Evolutionary conservation across 2,329 filamentous ascomycete genomes (phyloP).

Genomic region (Alternaria conjuncta): DNA sequence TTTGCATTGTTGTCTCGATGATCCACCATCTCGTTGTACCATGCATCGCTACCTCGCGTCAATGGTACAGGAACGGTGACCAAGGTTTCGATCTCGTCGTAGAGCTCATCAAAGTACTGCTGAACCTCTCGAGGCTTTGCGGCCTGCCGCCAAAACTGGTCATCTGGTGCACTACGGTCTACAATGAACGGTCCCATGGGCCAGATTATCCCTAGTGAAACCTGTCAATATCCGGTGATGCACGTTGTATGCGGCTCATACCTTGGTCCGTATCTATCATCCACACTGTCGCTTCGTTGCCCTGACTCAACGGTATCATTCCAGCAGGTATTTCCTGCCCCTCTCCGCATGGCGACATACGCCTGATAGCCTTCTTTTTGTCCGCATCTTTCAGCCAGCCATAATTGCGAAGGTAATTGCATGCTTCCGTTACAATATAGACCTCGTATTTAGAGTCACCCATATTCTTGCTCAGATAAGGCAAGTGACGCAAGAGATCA

Average conservation of each 20-base stretch:
- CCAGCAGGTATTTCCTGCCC: slow-evolving; percentile 1
- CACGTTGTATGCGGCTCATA: background rate
- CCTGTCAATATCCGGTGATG: background rate
- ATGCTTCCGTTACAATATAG: slow-evolving; percentile 4
- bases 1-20: background rate
- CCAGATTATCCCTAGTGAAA: background rate
- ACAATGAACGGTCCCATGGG: background rate
- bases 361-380: background rate
- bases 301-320: slow-evolving; percentile 8
- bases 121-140: slow-evolving; percentile 1
- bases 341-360: slow-evolving; percentile 1
- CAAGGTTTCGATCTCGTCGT: background rate
- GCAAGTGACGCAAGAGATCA: slow-evolving; percentile 15
- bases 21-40: background rate
- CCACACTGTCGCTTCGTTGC: slow-evolving; percentile 4
- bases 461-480: slow-evolving; percentile 3
- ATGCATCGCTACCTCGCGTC: background rate
- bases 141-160: background rate
- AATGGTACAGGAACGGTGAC: background rate
- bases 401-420: slow-evolving; percentile 9
- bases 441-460: slow-evolving; percentile 2
- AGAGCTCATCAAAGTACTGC: slow-evolving; percentile 2
- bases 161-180: slow-evolving; percentile 2
- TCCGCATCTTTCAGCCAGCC: background rate
- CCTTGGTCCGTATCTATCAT: slow-evolving; percentile 6